phyloP scores from a whole-genome alignment of 2,329 filamentous ascomycete genomes.

The Mollisiaceae sp. region DNA sequence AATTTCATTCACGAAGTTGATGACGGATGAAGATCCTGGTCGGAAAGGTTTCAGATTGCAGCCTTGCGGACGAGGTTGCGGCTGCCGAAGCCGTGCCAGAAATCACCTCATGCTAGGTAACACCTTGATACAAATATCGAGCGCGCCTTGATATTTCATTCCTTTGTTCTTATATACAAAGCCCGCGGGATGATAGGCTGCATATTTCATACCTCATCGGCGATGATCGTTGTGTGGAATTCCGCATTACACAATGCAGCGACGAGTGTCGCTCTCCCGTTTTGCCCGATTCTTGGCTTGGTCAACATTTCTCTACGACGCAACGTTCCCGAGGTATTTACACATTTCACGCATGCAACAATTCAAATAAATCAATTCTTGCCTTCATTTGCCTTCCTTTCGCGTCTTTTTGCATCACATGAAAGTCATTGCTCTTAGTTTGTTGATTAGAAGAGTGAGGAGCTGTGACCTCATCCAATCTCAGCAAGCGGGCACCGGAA shows the following conservation, averaged over 20 bases:
- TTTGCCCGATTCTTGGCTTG: not conserved
- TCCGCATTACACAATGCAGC: not conserved
- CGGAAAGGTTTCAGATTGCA: conserved; percentile 9
- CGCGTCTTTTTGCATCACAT: conserved; percentile 11
- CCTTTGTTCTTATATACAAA: not conserved
- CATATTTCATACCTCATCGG: not conserved
- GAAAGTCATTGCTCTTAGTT: not conserved
- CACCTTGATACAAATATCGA: not conserved
- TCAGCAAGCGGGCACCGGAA: conserved; percentile 3
- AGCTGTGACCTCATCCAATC: conserved; percentile 14
- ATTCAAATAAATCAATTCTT: not conserved
- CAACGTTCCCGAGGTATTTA: not conserved
- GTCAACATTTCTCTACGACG: conserved; percentile 3
- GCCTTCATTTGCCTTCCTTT: conserved; percentile 7
- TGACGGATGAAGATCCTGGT: not conserved
- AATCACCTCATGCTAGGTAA: not conserved
- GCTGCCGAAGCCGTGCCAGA: not conserved
- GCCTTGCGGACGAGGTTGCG: conserved; percentile 22
- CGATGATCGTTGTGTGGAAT: not conserved
- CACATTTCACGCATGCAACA: not conserved
- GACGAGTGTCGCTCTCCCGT: conserved; percentile 1
- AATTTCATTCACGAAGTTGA: not conserved
- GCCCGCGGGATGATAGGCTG: not conserved
- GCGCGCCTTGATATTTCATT: not conserved
- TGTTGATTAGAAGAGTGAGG: conserved; percentile 4